Conservation (phyloP, 495 filamentous ascomycete genomes). For the Chaetomidium leptoderma region DNA sequence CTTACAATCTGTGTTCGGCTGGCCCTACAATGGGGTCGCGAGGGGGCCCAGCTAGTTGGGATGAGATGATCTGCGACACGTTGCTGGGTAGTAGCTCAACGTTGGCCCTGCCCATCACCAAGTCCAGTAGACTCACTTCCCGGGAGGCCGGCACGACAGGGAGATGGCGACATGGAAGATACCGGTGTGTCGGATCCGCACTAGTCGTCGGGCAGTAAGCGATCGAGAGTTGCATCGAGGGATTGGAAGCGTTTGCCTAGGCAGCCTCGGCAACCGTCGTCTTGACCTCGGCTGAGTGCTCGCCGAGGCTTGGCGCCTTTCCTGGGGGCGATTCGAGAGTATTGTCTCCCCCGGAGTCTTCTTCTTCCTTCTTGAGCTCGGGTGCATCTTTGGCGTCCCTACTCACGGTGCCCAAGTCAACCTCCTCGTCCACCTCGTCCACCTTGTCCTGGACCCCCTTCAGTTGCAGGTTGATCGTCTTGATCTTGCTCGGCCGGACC, state of each 20-base stretch:
- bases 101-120: background rate
- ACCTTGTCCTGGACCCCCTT: background rate
- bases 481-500: background rate
- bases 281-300: constrained; percentile 10
- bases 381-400: too few species aligned
- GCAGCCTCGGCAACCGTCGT: constrained; percentile 5
- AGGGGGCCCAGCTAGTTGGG: too few species aligned
- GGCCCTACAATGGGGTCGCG: background rate
- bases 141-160: background rate
- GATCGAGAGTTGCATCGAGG: constrained; percentile 4
- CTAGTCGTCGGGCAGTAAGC: background rate
- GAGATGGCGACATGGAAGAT: background rate
- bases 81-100: background rate
- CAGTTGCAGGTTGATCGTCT: background rate
- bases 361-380: background rate
- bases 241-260: background rate
- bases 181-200: background rate
- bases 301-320: background rate
- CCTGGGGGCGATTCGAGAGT: too few species aligned
- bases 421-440: too few species aligned
- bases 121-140: background rate
- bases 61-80: too few species aligned
- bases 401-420: background rate
- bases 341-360: too few species aligned
- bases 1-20: background rate